Conservation (phyloP, 2,329 filamentous ascomycete species). For the Pestalotiopsis sp. region DNA sequence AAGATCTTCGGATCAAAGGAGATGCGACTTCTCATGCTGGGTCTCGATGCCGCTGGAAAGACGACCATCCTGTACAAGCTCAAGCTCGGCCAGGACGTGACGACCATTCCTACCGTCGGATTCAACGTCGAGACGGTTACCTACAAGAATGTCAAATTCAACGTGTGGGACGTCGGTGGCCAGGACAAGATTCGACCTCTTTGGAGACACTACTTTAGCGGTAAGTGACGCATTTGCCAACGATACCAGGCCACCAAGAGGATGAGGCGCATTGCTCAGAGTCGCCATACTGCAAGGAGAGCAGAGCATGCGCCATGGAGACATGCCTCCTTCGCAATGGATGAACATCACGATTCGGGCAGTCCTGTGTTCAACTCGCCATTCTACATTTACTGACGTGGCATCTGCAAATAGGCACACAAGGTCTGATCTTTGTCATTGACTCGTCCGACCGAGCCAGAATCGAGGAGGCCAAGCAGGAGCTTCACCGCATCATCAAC, state of each 20-base stretch:
- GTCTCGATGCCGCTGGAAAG: conserved; percentile 97
- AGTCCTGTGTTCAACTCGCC: too few species aligned
- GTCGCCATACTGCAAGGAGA: not conserved
- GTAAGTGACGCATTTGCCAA: conserved; percentile 44
- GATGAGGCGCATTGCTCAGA: too few species aligned
- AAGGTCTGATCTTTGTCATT: conserved; percentile 98
- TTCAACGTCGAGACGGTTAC: conserved; percentile 99
- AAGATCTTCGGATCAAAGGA: conserved; percentile 99
- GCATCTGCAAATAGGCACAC: conserved; percentile 67
- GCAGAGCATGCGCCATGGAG: not conserved
- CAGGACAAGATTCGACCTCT: conserved; percentile 98
- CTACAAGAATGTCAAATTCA: conserved; percentile 99
- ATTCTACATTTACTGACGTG: too few species aligned
- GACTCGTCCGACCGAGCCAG: conserved; percentile 91
- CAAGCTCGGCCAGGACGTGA: conserved; percentile 97
- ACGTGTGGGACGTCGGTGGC: conserved; percentile 97
- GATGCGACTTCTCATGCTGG: conserved; percentile 98
- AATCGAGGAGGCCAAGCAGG: conserved; percentile 90
- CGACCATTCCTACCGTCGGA: conserved; percentile 96
- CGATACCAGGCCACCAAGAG: not conserved
- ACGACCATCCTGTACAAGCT: conserved; percentile 99
- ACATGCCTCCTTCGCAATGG: too few species aligned
- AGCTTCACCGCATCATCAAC: conserved; percentile 96
- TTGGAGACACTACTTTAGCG: conserved; percentile 96
- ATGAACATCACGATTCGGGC: too few species aligned